Evolutionary conservation across 306 rosid genomes (phyloP).

Genomic region (Pyrus betulifolia): DNA sequence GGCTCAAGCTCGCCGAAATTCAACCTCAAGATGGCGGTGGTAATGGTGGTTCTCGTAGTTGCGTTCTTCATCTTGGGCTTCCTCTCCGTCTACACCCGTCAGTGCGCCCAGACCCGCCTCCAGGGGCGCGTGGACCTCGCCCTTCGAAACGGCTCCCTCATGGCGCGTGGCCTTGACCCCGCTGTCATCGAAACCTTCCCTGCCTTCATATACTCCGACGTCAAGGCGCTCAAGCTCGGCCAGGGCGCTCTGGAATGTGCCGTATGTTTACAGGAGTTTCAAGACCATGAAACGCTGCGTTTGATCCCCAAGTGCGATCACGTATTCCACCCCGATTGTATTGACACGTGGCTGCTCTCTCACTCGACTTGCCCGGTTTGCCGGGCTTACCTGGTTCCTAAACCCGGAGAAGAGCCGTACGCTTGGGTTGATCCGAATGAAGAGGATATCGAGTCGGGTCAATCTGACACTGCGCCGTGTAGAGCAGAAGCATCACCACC

Average conservation of each 20-base stretch:
- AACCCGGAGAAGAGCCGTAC: conserved; percentile 31
- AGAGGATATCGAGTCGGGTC: background rate
- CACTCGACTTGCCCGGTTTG: conserved; percentile 93
- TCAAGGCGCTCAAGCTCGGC: conserved; percentile 61
- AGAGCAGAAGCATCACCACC: background rate
- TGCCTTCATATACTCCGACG: conserved; percentile 65
- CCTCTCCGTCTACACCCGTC: conserved; percentile 82
- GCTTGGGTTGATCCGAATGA: conserved; percentile 4
- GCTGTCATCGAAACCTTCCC: conserved; percentile 61
- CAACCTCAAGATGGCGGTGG: conserved; percentile 44
- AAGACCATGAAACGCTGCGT: conserved; percentile 78
- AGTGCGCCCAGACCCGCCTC: conserved; percentile 43
- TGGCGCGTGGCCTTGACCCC: conserved; percentile 48
- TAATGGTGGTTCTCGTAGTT: conserved; percentile 37
- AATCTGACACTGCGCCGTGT: background rate
- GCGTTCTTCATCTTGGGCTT: conserved; percentile 62
- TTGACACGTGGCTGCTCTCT: conserved; percentile 66
- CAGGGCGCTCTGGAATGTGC: conserved; percentile 70
- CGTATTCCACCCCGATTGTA: conserved; percentile 70
- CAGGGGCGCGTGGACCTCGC: conserved; percentile 20
- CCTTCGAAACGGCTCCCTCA: conserved; percentile 20
- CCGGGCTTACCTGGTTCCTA: conserved; percentile 51
- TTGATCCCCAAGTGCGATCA: conserved; percentile 79
- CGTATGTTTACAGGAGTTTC: conserved; percentile 79
- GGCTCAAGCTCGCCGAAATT: conserved; percentile 9